Base-by-base conservation (phyloP, 495 filamentous ascomycete genomes). In the Parathielavia hyrcaniae region DNA sequence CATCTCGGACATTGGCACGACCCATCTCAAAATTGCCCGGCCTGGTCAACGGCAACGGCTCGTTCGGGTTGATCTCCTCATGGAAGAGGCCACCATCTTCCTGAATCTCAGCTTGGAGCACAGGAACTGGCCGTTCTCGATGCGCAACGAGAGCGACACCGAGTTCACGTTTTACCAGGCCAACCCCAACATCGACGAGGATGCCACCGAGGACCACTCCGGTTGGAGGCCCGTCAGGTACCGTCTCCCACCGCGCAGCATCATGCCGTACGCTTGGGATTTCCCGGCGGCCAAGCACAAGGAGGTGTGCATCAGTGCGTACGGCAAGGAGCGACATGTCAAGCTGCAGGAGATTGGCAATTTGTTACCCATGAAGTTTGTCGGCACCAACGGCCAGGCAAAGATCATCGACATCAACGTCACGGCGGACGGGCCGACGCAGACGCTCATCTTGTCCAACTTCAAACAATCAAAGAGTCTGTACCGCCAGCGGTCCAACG, bases 241-340 rank as follows among this genome's bases (percentile, higher is more conserved):
- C 69, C 87, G 91, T n/a, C 80, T 98, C 14, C 93, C 93, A 4
- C 84, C 91, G 8, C 81, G 95, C 35, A 97, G 92, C 70, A 96
- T 97, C 72, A 98, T 98, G 93, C 92, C 95, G 5, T 98, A 98
- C 68, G 92, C 93, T 32, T 98, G 93, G 93, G 95, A 98, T 68
- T 97, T 93, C 73, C 93, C 93, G 2, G 91, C 93, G 6, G 89
- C 90, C n/a, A 96, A 95, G 72, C 86, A 86, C 72, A 96, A 93
- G 69, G 91, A 96, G 67, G 81, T 97, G 36, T 82, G 96, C 44
- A 79, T 98, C 67, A 85, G 74, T 41, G 86, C 86, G 22, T 83
- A 86, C 64, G 84, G 83, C 50, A 91, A 87, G 69, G 88, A 92
- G 62, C 80, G 92, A 45, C 88, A 93, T 67, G 86, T 98, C 64